phyloP scores from a whole-genome alignment of 768 basidiomycete species.

The Melanogaster broomeanus region DNA sequence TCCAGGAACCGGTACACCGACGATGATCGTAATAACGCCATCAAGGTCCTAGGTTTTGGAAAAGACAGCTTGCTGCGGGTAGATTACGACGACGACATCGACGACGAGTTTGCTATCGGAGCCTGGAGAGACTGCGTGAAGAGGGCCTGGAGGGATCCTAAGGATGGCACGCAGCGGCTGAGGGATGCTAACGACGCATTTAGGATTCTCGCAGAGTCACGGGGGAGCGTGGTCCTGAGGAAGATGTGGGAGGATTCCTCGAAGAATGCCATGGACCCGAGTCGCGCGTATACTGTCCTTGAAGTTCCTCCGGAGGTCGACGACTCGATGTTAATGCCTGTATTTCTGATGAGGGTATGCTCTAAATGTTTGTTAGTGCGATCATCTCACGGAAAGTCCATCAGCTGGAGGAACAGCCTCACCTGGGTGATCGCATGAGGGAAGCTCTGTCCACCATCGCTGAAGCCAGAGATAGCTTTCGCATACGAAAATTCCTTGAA shows the following conservation, averaged over 20 bases:
- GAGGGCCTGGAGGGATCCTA: constrained; percentile 53
- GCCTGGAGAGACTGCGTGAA: constrained; percentile 65
- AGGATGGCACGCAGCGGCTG: constrained; percentile 47
- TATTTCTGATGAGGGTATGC: constrained; percentile 69
- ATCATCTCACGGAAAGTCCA: constrained; percentile 7
- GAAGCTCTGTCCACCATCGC: constrained; percentile 76
- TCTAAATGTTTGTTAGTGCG: background rate
- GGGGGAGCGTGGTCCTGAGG: constrained; percentile 52
- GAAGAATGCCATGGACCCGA: constrained; percentile 62
- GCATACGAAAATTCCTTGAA: constrained; percentile 62
- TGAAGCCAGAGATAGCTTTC: constrained; percentile 71
- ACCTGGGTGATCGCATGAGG: constrained; percentile 66
- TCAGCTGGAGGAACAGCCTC: constrained; percentile 73
- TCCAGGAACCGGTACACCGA: constrained; percentile 63
- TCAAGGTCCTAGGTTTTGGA: constrained; percentile 66
- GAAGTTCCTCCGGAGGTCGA: constrained; percentile 72
- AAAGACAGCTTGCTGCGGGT: constrained; percentile 55
- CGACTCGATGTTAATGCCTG: constrained; percentile 74
- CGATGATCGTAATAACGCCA: constrained; percentile 53
- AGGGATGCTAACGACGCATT: constrained; percentile 67
- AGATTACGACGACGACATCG: constrained; percentile 71
- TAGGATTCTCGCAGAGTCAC: constrained; percentile 63
- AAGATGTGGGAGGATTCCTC: constrained; percentile 56
- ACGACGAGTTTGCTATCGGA: constrained; percentile 66
- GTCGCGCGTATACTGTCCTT: constrained; percentile 69